Evolutionary conservation across 495 filamentous ascomycete species (phyloP).

Genomic region (Penicillium subrubescens): DNA sequence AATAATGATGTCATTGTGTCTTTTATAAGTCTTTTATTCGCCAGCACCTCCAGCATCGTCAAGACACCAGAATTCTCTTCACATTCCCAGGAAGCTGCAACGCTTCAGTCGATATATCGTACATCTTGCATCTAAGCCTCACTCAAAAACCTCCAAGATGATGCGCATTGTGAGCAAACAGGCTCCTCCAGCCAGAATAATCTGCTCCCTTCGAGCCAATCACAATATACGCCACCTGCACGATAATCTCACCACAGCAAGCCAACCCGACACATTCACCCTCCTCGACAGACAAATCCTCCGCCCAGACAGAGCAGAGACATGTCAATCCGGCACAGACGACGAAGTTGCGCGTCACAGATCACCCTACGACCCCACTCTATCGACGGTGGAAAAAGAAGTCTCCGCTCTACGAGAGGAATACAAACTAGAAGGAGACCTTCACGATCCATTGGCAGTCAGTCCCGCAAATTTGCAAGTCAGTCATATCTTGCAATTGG

Average conservation of each 20-base stretch:
- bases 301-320: constrained; percentile 28
- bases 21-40: not conserved
- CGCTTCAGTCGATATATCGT: not conserved
- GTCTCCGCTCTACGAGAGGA: constrained; percentile 28
- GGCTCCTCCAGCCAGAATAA: not conserved
- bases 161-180: not conserved
- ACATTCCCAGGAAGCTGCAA: not conserved
- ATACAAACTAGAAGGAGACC: constrained; percentile 26
- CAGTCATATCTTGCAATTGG: constrained; percentile 26
- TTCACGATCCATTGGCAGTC: constrained; percentile 28
- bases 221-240: not conserved
- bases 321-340: constrained; percentile 33
- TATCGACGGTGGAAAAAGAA: constrained; percentile 27
- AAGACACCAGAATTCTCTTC: not conserved
- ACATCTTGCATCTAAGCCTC: not conserved
- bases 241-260: not conserved
- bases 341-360: constrained; percentile 35
- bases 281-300: constrained; percentile 31
- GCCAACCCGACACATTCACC: constrained; percentile 33
- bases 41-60: not conserved
- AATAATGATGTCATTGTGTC: not conserved
- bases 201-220: not conserved
- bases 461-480: constrained; percentile 33
- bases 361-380: constrained; percentile 32
- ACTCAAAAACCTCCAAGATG: not conserved